Conservation (phyloP, 805 yeast species). For the Ogataea methylovora region DNA sequence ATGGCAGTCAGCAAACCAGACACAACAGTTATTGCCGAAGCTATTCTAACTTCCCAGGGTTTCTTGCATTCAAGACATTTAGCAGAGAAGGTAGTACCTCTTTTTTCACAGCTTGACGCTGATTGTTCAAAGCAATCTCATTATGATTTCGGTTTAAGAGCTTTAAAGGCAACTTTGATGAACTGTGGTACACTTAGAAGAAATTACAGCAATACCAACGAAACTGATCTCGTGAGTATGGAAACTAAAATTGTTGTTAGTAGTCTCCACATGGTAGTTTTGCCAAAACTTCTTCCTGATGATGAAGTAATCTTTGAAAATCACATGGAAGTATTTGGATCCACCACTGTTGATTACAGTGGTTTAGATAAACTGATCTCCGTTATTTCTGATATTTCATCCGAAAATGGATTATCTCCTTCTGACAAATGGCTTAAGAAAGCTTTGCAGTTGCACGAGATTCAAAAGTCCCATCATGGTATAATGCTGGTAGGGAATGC, state of each 20-base stretch:
- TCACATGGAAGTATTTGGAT: constrained; percentile 19
- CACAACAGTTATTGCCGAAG: constrained; percentile 56
- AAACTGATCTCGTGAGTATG: constrained; percentile 1
- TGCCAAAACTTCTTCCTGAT: constrained; percentile 54
- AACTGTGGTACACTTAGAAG: constrained; percentile 45
- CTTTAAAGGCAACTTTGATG: constrained; percentile 60
- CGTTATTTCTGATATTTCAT: too few species aligned
- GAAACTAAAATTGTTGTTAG: constrained; percentile 33
- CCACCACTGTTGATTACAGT: neutral
- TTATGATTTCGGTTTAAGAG: constrained; percentile 86
- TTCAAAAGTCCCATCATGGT: constrained; percentile 65
- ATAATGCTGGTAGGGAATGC: constrained; percentile 72
- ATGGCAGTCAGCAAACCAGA: constrained; percentile 75
- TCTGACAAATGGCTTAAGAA: constrained; percentile 44
- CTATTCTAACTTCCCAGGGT: constrained; percentile 66
- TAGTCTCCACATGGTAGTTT: constrained; percentile 52
- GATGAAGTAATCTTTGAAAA: constrained; percentile 41
- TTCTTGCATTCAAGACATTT: constrained; percentile 40
- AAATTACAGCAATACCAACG: neutral
- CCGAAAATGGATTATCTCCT: constrained; percentile 22
- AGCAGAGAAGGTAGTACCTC: constrained; percentile 42
- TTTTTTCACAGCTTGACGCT: constrained; percentile 40
- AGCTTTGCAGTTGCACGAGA: constrained; percentile 51
- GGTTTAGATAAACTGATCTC: constrained; percentile 8
- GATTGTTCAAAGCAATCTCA: constrained; percentile 52